Evolutionary conservation across 257 asterid genomes (phyloP).

Genomic region (Solanum lycopersicoides): DNA sequence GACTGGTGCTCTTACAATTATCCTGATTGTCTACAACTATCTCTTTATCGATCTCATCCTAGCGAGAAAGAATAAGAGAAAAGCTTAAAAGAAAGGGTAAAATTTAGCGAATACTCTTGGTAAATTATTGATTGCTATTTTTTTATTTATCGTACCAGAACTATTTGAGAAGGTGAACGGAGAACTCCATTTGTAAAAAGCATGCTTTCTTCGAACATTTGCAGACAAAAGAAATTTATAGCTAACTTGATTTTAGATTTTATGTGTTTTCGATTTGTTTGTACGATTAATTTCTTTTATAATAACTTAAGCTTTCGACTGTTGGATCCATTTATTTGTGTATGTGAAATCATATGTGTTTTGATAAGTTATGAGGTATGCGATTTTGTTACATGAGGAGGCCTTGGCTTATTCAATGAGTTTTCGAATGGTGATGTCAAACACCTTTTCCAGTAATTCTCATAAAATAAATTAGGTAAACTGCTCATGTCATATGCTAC

Average conservation of each 20-base stretch:
- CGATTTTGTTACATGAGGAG: constrained; percentile 31
- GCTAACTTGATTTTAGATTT: not conserved
- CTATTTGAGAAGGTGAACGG: too few relatives aligned
- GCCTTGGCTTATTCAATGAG: constrained; percentile 46
- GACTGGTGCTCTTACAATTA: too few relatives aligned
- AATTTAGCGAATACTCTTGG: too few relatives aligned
- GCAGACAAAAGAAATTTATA: not conserved
- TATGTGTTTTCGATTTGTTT: not conserved
- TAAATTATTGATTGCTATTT: too few relatives aligned
- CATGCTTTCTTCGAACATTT: too few relatives aligned
- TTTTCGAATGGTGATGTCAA: constrained; percentile 32
- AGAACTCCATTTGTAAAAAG: too few relatives aligned
- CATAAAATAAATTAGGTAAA: constrained; percentile 52
- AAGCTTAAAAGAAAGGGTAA: too few relatives aligned
- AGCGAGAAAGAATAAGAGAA: too few relatives aligned
- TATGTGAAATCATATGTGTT: not conserved
- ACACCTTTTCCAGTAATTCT: constrained; percentile 44
- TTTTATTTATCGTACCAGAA: too few relatives aligned
- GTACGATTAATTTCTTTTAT: not conserved
- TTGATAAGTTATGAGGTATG: not conserved
- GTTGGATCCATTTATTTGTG: not conserved
- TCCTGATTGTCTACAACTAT: too few relatives aligned
- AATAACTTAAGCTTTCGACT: not conserved
- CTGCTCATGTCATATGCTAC: constrained; percentile 57
- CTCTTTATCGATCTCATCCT: too few relatives aligned